Evolutionary conservation across 257 asterid genomes (phyloP), one percentile per base, ranked within the genome.

Genomic region (Marsdenia floribunda): DNA sequence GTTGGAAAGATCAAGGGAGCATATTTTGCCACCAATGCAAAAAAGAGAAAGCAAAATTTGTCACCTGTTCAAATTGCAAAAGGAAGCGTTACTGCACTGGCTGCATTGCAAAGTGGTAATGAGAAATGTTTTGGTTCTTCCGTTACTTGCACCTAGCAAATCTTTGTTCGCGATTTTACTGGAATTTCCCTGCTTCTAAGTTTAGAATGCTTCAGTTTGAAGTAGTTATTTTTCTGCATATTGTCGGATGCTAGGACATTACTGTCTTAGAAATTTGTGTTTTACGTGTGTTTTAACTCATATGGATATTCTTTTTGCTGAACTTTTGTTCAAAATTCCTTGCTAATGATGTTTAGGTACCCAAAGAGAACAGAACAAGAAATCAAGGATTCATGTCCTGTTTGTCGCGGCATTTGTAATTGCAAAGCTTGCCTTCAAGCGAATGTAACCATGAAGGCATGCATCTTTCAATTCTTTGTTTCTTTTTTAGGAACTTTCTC

Each of bases 61-160:
- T 84, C 78, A 29, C 78, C 75, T 90, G 97, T 86, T 86, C 84
- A 65, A 88, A 81, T 58, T 92, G 96, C 90, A 85, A 82, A 68
- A 80, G 66, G 81, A 91, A 86, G 73, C 88, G 85, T 72, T 90
- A 90, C 85, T 90, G 96, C 85, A 59, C 70, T 37, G 83, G 82
- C 18, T 92, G 97, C 90, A 85, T 90, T 78, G 76, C 72, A 13
- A 87, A 90, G 78, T 90, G 97, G 97, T 90, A 86, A 80, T 71
- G 47, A 78, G 61, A 55, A 61, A 29, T 24, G 80, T 35, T 53
- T 80, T 22, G 52, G 55, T 24, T 60, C 72, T 49, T 46, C 46
- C 37, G 47, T 49, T 52, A 18, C 24, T 73, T 52, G 33, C 54
- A 22, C 66, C 58, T 18, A 61, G 35, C 69, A 44, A 44, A 44